A percentile compares a stretch with the other conserved stretches of the same genome.
Conservation (phyloP, 1,139 yeast genomes). For the Hansenula sp. region DNA sequence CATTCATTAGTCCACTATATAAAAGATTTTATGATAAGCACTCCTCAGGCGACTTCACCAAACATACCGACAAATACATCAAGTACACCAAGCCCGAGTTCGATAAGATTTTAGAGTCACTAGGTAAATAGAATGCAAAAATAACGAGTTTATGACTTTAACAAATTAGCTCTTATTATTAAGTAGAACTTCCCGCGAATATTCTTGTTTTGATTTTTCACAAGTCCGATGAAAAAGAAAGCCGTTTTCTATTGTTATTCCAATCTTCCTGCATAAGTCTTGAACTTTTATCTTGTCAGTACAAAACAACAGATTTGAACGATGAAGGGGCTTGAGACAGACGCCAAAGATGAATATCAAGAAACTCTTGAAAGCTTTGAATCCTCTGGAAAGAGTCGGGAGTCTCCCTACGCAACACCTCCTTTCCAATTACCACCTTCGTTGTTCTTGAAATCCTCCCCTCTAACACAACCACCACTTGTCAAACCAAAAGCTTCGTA, state of each 20-base stretch:
- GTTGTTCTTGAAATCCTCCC: background rate
- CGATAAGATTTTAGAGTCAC: slow-evolving; percentile 41
- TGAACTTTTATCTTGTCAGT: too few species aligned
- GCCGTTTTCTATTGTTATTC: too few species aligned
- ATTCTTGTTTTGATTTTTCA: too few species aligned
- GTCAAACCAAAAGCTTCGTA: background rate
- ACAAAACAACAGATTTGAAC: too few species aligned
- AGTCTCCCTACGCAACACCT: background rate
- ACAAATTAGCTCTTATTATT: too few species aligned
- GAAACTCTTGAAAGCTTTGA: too few species aligned
- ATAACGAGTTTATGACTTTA: background rate
- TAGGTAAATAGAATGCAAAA: slow-evolving; percentile 19
- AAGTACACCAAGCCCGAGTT: slow-evolving; percentile 65
- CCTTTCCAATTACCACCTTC: background rate
- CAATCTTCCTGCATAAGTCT: too few species aligned
- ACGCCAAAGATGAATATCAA: too few species aligned
- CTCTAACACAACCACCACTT: background rate
- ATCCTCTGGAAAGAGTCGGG: too few species aligned
- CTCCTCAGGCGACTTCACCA: slow-evolving; percentile 65
- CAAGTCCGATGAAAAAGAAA: too few species aligned
- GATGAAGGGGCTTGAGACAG: too few species aligned
- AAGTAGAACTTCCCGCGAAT: too few species aligned
- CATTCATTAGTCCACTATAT: slow-evolving; percentile 77
- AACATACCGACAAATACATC: slow-evolving; percentile 68
- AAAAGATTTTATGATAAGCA: slow-evolving; percentile 79